phyloP scores from a whole-genome alignment of 345 rosid genomes.

The Eucalyptus cloeziana region DNA sequence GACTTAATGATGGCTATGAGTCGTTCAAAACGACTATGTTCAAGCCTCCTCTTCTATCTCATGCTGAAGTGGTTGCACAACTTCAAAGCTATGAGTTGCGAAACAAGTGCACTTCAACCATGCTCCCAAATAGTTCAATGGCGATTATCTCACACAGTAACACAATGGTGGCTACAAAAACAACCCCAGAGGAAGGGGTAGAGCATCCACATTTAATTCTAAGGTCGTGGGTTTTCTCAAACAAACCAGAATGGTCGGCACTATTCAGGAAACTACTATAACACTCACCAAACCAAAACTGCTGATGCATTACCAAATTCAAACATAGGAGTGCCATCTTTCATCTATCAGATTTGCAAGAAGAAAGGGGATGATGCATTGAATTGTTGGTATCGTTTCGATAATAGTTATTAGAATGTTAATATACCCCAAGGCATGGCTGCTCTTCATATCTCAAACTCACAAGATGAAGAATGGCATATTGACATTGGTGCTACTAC shows the following conservation, averaged over 20 bases:
- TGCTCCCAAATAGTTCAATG: not conserved
- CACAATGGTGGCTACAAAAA: not conserved
- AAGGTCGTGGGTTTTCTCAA: not conserved
- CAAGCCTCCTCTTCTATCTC: not conserved
- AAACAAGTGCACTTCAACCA: not conserved
- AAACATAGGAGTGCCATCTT: not conserved
- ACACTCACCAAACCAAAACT: not conserved
- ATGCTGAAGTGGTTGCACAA: not conserved
- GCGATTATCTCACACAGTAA: accelerated
- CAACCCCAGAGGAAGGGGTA: not conserved
- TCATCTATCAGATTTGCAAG: not conserved
- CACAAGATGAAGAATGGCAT: not conserved
- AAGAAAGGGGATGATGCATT: not conserved
- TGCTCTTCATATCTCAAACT: not conserved
- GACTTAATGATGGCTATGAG: not conserved
- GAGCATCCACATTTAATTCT: not conserved
- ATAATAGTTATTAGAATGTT: not conserved
- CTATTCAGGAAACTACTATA: not conserved
- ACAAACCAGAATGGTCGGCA: not conserved
- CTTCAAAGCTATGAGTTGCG: not conserved
- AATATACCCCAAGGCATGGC: not conserved
- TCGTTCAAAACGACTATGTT: not conserved
- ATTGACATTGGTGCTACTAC: not conserved
- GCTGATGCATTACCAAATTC: not conserved
- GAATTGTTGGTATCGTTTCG: not conserved